Evolutionary conservation across 345 rosid species (phyloP), one percentile per base, ranked within the genome.

Genomic region (Capsella bursapastoris): DNA sequence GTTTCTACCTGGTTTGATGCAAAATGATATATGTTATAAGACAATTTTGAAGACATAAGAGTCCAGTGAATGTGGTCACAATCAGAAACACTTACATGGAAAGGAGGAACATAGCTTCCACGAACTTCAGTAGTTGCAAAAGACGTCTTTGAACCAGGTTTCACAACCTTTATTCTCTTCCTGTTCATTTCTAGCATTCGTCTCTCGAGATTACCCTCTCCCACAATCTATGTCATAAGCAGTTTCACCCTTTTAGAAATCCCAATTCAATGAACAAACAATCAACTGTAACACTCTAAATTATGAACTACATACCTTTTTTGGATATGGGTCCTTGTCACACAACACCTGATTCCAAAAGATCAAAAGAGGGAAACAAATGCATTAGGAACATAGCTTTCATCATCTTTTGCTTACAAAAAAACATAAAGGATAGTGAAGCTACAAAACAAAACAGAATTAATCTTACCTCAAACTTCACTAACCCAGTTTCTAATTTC

Each of bases 41-140:
- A 56, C 29, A 28, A 8, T 44, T 16, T 37, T 48, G 3, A 22
- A 64, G 29, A 76, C 14, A 28, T 0, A 13, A 45, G 52, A 63
- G 65, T 70, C 15, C 1, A 64, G 61, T 29, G 55, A 45, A 5
- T 34, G 40, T 45, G 58, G 50, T 45, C 41, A 69, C 12, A 45
- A 48, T 45, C 47, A 41, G 53, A 25, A 64, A 34, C 73, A 82
- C 91, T 82, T 86, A 94, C 98, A 73, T 91, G 97, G 71, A 94
- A 94, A 5, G 98, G 98, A 78, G 96, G 97, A 79, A 85, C 87
- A 67, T 85, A 94, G 82, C 79, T 91, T 82, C 98, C 98, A 35
- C 98, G 95, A 80, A 90, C 87, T 83, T 94, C 98, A 25, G 96
- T 90, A 27, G 86, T 79, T 28, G 98, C 85, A 64, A 94, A 94